Evolutionary conservation across 148 eudicot genomes (phyloP), one percentile per base, ranked within the genome.

Genomic region (Rhododendron kiyosumense): DNA sequence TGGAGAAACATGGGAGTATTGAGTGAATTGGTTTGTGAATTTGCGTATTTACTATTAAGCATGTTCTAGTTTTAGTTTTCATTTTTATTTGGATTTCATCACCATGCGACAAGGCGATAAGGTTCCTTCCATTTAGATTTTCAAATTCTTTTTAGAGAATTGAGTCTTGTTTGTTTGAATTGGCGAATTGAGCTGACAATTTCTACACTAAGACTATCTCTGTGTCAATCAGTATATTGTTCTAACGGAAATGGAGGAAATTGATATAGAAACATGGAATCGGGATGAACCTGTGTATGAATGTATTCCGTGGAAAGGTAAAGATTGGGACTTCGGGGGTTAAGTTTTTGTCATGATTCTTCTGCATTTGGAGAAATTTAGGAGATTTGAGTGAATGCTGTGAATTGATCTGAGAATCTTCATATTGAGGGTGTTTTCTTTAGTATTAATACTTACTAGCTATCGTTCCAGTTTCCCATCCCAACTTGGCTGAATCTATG

Each of bases 191-290:
- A 57, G 63, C 7, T 57, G 24, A 17, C 7, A 57, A 57, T 57
- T 57, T 18, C 63, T 57, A 57, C 63, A 18, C 24, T 57, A 57
- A 57, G 22, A 57, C 24, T 18, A 57, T 57, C 63, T 57, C 7
- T 57, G 63, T 5, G 63, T 57, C n/a, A 3, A 57, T 57, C 63
- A 20, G 7, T 18, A 18, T 57, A 57, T 84, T 90, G 91, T 54
- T 92, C 91, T 2, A 30, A 71, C 77, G 76, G 82, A 14, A 46
- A 63, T 85, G 86, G 86, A 61, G 77, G 80, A 79, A 38, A 38
- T 38, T 38, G 43, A 41, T 41, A 8, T 41, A 41, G 45, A 41
- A 6, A 79, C 24, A 13, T 45, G 57, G 30, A 46, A 30, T 4
- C n/a, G 22, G 63, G 14, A 51, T 63, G 82, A 30, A 22, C 24